Conservation (phyloP, 805 yeast genomes). For the Isabelozyma pseudorhagii region DNA sequence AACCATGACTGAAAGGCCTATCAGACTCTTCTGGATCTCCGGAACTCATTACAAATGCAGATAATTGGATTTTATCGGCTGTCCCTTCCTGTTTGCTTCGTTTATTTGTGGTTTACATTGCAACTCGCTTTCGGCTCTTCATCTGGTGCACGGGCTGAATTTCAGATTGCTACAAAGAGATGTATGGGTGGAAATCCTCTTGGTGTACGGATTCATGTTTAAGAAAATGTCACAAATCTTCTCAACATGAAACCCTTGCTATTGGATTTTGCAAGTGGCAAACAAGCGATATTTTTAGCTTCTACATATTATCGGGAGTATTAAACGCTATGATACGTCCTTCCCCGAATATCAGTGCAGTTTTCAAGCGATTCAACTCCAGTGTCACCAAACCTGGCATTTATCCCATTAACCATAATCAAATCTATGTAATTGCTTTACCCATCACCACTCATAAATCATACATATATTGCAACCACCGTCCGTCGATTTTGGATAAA, state of each 20-base stretch:
- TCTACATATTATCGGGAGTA: too few species aligned
- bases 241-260: neutral
- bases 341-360: neutral
- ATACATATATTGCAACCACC: conserved; percentile 68
- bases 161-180: too few species aligned
- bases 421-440: conserved; percentile 62
- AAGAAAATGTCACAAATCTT: neutral
- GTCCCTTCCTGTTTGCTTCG: neutral
- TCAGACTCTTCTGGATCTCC: neutral
- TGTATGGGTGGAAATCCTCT: neutral
- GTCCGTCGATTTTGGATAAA: conserved; percentile 21
- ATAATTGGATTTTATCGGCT: neutral
- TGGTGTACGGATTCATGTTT: neutral
- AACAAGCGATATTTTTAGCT: neutral
- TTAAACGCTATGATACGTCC: neutral
- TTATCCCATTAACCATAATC: conserved; percentile 21
- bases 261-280: neutral
- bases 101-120: neutral
- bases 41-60: neutral
- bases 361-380: neutral
- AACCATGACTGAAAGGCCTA: neutral
- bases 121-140: neutral
- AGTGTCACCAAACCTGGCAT: neutral
- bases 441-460: conserved; percentile 67
- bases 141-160: too few species aligned